A percentile compares a stretch with the other conserved stretches of the same genome.
Conservation (phyloP, 305 asterid species). For the Andrographis paniculata region DNA sequence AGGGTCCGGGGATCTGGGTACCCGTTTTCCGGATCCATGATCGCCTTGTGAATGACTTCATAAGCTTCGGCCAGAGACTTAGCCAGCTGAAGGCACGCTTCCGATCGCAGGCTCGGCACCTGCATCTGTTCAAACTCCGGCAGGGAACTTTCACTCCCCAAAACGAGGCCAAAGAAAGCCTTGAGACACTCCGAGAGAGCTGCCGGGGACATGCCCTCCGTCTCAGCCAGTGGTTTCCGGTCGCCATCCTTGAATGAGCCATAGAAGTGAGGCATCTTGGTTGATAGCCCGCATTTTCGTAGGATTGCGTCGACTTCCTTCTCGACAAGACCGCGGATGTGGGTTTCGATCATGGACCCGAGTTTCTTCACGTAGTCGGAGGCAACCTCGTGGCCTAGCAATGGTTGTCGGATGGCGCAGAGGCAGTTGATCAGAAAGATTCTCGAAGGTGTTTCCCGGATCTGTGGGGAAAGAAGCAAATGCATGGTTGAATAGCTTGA, state of each 20-base stretch:
- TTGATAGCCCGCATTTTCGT: conserved; percentile 63
- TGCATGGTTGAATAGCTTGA: too few relatives aligned
- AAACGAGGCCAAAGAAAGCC: conserved; percentile 75
- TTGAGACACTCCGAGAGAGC: conserved; percentile 78
- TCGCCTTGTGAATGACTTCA: conserved; percentile 62
- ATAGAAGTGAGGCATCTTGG: conserved; percentile 68
- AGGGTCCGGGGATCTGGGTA: conserved; percentile 82
- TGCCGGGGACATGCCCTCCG: conserved; percentile 57
- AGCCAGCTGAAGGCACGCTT: conserved; percentile 61
- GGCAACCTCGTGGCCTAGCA: conserved; percentile 63
- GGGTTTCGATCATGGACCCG: conserved; percentile 65
- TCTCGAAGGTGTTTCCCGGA: conserved; percentile 75
- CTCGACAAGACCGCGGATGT: conserved; percentile 66
- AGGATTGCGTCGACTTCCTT: conserved; percentile 68
- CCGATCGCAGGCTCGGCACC: conserved; percentile 79
- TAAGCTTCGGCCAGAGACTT: conserved; percentile 71
- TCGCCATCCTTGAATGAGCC: conserved; percentile 25
- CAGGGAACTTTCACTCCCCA: conserved; percentile 72
- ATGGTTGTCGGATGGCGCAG: conserved; percentile 82
- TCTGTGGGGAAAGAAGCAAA: conserved; percentile 43
- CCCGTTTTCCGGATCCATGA: conserved; percentile 65
- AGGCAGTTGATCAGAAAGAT: conserved; percentile 90
- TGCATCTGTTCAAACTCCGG: conserved; percentile 93
- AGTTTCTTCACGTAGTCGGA: conserved; percentile 69
- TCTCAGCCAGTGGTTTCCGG: conserved; percentile 52